Evolutionary conservation across 306 rosid genomes (phyloP).

Genomic region (Lablab purpureus): DNA sequence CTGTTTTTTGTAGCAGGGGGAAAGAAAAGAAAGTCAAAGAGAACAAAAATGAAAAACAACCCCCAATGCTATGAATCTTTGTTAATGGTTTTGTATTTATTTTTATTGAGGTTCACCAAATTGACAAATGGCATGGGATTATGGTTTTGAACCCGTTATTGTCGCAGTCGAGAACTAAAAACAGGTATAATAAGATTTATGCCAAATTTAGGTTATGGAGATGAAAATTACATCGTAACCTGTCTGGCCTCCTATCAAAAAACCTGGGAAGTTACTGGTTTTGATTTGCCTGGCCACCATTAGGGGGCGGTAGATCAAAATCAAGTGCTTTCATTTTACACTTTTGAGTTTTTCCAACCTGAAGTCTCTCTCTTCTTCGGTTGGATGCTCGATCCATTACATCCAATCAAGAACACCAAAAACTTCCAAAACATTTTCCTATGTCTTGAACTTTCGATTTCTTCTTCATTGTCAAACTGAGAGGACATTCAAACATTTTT

Average conservation of each 20-base stretch:
- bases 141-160: conserved; percentile 54
- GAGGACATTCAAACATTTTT: conserved; percentile 5
- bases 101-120: not conserved
- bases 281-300: conserved; percentile 60
- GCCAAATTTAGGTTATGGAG: conserved; percentile 48
- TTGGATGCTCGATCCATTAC: conserved; percentile 21
- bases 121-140: conserved; percentile 39
- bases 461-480: conserved; percentile 15
- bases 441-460: not conserved
- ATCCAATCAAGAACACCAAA: conserved; percentile 28
- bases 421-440: not conserved
- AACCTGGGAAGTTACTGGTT: conserved; percentile 48
- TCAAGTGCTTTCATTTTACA: conserved; percentile 35
- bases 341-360: conserved; percentile 34
- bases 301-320: conserved; percentile 48
- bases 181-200: conserved; percentile 22
- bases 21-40: not conserved
- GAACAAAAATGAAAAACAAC: not conserved
- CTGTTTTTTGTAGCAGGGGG: not conserved
- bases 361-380: conserved; percentile 47
- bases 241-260: conserved; percentile 45
- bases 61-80: not conserved
- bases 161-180: conserved; percentile 61
- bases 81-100: not conserved
- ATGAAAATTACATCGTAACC: conserved; percentile 43